Percentiles rank a stretch among this genome's conserved stretches.
Conservation (phyloP, 352 stramenopile genomes). For the Phytophthora crassamura region DNA sequence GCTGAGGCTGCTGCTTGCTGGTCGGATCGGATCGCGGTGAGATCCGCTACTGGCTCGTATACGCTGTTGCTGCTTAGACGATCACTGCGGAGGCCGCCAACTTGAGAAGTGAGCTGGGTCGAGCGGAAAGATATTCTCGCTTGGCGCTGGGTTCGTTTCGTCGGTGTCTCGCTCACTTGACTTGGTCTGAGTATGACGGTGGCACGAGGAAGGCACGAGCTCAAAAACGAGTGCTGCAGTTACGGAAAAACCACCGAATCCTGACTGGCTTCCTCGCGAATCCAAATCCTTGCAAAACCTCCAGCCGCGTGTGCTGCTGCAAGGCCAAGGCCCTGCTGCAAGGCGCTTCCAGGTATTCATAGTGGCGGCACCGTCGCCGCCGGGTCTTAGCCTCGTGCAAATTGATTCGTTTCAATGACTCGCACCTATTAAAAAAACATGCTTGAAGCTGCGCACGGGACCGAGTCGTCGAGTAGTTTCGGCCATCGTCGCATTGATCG, state of each 20-base stretch:
- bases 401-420: constrained; percentile 10
- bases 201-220: too few relatives aligned
- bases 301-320: background rate
- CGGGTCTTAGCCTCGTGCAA: background rate
- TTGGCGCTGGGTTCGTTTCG: constrained; percentile 35
- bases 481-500: constrained; percentile 2
- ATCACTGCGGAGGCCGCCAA: constrained; percentile 25
- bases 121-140: constrained; percentile 47
- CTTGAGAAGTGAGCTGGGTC: constrained; percentile 49
- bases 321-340: too few relatives aligned
- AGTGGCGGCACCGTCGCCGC: too few relatives aligned
- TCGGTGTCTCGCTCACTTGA: background rate
- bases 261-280: background rate
- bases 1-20: constrained; percentile 12
- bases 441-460: constrained; percentile 3
- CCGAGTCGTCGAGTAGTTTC: constrained; percentile 19
- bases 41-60: constrained; percentile 15
- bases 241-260: too few relatives aligned
- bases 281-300: background rate
- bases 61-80: constrained; percentile 2
- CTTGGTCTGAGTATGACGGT: constrained; percentile 1
- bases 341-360: too few relatives aligned
- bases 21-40: constrained; percentile 2
- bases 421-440: background rate
- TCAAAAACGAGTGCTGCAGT: too few relatives aligned